Percentiles rank a stretch among this genome's conserved stretches.
These are phyloP conservation scores for Lachancea thermotolerans DNA, from an alignment of 805 yeast genomes.

Conservation along the genomic window DNA sequence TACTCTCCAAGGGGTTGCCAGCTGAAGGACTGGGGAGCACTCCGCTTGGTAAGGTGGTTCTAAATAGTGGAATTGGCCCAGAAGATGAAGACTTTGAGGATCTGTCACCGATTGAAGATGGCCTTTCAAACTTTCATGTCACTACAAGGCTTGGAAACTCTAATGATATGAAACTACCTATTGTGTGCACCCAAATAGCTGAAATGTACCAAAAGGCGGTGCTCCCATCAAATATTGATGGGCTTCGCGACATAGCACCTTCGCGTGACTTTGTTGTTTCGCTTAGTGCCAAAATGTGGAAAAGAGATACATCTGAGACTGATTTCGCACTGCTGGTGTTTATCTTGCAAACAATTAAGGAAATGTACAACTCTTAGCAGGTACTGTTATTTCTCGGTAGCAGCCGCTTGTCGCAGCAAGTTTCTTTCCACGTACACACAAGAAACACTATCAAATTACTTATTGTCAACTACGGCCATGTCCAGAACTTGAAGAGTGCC, in stretches of 20 bases:
- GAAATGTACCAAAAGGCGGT: conserved; percentile 29
- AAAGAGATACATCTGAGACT: conserved; percentile 27
- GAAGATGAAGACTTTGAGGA: conserved; percentile 15
- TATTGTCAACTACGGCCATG: conserved; percentile 73
- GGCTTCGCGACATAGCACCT: conserved; percentile 2
- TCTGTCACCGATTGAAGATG: conserved; percentile 20
- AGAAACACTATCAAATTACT: not conserved
- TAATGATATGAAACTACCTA: conserved; percentile 40
- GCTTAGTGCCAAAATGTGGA: conserved; percentile 43
- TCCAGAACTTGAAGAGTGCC: conserved; percentile 79
- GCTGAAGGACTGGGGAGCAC: conserved; percentile 9
- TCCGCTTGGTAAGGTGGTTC: conserved; percentile 11
- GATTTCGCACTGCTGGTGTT: conserved; percentile 44
- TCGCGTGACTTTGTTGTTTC: conserved; percentile 34
- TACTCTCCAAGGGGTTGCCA: conserved; percentile 25
- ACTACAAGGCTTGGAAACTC: conserved; percentile 42
- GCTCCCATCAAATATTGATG: conserved; percentile 14
- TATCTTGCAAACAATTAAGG: conserved; percentile 32
- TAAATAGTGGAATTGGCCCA: conserved; percentile 9
- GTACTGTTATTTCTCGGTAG: too few relatives aligned
- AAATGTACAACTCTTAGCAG: conserved; percentile 16
- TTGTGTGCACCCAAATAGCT: conserved; percentile 40
- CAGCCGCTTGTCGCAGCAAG: not conserved
- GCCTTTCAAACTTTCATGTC: conserved; percentile 38
- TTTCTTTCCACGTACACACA: not conserved